Evolutionary conservation across 495 filamentous ascomycete genomes (phyloP).

Genomic region (Rhypophila decipiens): DNA sequence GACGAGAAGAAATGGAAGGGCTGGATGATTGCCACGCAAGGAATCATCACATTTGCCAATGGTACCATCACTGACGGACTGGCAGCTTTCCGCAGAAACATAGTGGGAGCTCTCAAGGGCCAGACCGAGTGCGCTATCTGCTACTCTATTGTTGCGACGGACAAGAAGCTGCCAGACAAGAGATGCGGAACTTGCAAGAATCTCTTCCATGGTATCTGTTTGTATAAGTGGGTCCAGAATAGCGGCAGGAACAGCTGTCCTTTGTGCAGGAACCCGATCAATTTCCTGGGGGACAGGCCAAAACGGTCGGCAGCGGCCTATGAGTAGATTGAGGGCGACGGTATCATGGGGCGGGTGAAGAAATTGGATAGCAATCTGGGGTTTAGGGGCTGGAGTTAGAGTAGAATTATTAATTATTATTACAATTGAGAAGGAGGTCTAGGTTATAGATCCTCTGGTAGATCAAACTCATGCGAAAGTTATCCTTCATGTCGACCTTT

Average conservation of each 20-base stretch:
- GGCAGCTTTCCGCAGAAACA: constrained; percentile 72
- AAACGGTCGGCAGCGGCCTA: too few species aligned
- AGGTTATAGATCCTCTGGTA: too few species aligned
- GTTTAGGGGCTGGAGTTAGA: too few species aligned
- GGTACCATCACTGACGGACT: constrained; percentile 81
- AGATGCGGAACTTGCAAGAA: constrained; percentile 91
- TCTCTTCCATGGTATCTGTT: constrained; percentile 79
- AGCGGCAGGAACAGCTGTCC: constrained; percentile 87
- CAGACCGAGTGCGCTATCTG: constrained; percentile 96
- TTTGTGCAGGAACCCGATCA: constrained; percentile 79
- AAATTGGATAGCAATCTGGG: too few species aligned
- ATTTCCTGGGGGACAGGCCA: constrained; percentile 57
- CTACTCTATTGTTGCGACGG: constrained; percentile 83
- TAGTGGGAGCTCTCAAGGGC: constrained; percentile 79
- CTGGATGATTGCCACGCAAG: constrained; percentile 80
- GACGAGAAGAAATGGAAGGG: constrained; percentile 83
- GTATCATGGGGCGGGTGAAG: too few species aligned
- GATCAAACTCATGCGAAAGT: too few species aligned
- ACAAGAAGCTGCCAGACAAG: constrained; percentile 85
- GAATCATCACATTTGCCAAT: constrained; percentile 86
- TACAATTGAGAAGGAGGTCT: too few species aligned
- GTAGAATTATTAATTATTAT: too few species aligned
- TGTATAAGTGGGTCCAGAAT: constrained; percentile 94
- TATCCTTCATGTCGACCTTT: too few species aligned
- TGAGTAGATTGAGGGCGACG: too few species aligned